Evolutionary conservation across 2,329 filamentous ascomycete genomes (phyloP).

Genomic region (Penicillium sp.): DNA sequence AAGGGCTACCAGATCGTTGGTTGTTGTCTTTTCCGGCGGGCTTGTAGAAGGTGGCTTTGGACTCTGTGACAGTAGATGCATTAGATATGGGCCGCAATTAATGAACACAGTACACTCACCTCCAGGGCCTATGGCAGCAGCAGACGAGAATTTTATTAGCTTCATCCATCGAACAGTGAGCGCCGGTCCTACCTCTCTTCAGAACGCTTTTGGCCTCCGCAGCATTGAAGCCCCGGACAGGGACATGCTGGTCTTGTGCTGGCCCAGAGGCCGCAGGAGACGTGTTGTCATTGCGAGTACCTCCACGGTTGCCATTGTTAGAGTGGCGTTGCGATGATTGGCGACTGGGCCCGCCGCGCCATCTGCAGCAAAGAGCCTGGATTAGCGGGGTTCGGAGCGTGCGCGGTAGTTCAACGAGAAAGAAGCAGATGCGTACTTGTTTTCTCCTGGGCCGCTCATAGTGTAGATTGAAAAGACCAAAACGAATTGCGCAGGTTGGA

Average conservation of each 20-base stretch:
- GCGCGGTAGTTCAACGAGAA: neutral
- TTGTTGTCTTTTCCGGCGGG: conserved; percentile 37
- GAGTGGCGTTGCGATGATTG: conserved; percentile 38
- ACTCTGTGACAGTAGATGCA: conserved; percentile 21
- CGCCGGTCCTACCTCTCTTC: conserved; percentile 34
- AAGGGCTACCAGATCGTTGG: conserved; percentile 39
- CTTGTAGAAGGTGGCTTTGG: conserved; percentile 40
- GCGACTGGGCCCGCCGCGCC: conserved; percentile 40
- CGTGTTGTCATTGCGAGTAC: conserved; percentile 30
- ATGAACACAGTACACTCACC: conserved; percentile 22
- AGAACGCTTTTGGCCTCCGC: conserved; percentile 42
- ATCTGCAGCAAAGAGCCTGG: conserved; percentile 27
- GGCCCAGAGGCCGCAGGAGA: conserved; percentile 30
- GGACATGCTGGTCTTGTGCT: conserved; percentile 40
- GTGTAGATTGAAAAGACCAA: conserved; percentile 9
- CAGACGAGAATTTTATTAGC: conserved; percentile 5
- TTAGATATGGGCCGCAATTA: neutral
- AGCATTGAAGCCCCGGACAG: conserved; percentile 46
- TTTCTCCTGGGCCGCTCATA: conserved; percentile 39
- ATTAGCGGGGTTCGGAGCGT: conserved; percentile 10
- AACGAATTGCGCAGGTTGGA: neutral
- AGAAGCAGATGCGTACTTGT: conserved; percentile 29
- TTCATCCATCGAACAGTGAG: neutral
- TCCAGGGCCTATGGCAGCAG: conserved; percentile 24
- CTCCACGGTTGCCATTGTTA: conserved; percentile 27